A percentile compares a stretch with the other conserved stretches of the same genome.
These are phyloP conservation scores for Ceratocystis albifundus DNA, from an alignment of 2,329 filamentous ascomycete genomes.

Conservation along the genomic window DNA sequence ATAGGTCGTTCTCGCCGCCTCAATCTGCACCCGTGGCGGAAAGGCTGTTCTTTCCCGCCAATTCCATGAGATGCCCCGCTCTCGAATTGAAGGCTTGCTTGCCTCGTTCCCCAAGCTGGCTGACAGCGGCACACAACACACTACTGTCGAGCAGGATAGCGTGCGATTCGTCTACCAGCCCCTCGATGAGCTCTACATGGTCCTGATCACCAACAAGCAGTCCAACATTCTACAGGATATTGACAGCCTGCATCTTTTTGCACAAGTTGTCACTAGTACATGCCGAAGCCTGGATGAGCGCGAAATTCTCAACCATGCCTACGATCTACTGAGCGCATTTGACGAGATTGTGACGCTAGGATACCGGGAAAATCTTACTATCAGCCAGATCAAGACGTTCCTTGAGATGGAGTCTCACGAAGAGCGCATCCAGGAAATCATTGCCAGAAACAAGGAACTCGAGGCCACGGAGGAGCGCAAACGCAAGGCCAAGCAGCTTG, in stretches of 20 bases:
- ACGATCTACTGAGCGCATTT: conserved; percentile 90
- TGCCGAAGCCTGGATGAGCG: conserved; percentile 94
- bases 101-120: conserved; percentile 97
- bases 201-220: conserved; percentile 97
- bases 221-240: conserved; percentile 99
- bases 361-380: conserved; percentile 89
- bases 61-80: conserved; percentile 95
- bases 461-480: conserved; percentile 98
- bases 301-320: conserved; percentile 89
- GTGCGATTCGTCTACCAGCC: conserved; percentile 99
- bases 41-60: conserved; percentile 97
- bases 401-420: conserved; percentile 99
- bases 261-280: conserved; percentile 90
- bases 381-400: conserved; percentile 98
- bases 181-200: conserved; percentile 98
- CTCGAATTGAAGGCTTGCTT: conserved; percentile 88
- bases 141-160: conserved; percentile 97
- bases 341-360: conserved; percentile 94
- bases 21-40: conserved; percentile 95
- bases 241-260: conserved; percentile 93
- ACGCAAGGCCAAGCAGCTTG: conserved; percentile 94
- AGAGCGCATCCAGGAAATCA: conserved; percentile 97
- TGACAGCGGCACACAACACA: conserved; percentile 92
- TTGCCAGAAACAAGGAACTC: conserved; percentile 93
- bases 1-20: conserved; percentile 94